These are phyloP conservation scores for Achaetomium macrosporum DNA, from an alignment of 2,329 filamentous ascomycete species.

Conservation along the genomic window DNA sequence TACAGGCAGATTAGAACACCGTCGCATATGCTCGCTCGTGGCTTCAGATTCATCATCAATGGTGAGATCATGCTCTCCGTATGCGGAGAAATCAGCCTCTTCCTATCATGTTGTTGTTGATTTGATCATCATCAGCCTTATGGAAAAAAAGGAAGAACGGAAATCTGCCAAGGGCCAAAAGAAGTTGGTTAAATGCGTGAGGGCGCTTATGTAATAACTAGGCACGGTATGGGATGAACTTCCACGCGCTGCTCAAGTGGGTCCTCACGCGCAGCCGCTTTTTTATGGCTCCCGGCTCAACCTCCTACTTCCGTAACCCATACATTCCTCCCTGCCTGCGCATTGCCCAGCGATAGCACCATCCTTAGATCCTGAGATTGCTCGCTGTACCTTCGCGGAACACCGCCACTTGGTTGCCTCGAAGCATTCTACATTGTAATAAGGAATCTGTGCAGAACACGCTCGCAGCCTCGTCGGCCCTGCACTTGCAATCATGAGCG, in stretches of 20 bases:
- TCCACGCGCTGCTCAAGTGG: background rate
- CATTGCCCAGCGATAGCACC: too few relatives aligned
- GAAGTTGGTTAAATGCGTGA: slow-evolving; percentile 18
- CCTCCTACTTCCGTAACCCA: too few relatives aligned
- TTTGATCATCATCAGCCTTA: slow-evolving; percentile 57
- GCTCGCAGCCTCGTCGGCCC: background rate
- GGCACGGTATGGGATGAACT: too few relatives aligned
- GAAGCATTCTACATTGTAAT: background rate
- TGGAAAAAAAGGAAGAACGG: slow-evolving; percentile 26
- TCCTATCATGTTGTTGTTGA: slow-evolving; percentile 56
- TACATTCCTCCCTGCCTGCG: too few relatives aligned
- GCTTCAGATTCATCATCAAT: slow-evolving; percentile 53
- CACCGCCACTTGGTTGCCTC: background rate
- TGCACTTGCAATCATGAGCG: slow-evolving; percentile 50
- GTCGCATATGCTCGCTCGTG: background rate
- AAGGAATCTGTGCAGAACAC: background rate
- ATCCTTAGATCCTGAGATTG: too few relatives aligned
- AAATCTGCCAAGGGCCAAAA: background rate
- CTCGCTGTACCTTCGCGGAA: background rate
- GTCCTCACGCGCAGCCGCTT: too few relatives aligned
- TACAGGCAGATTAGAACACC: too few relatives aligned
- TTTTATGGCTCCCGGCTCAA: too few relatives aligned
- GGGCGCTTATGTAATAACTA: slow-evolving; percentile 19
- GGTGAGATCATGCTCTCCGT: slow-evolving; percentile 56
- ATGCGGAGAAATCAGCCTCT: slow-evolving; percentile 56